phyloP scores from a whole-genome alignment of 2,329 filamentous ascomycete species.

The Trichothecium sympodiale region DNA sequence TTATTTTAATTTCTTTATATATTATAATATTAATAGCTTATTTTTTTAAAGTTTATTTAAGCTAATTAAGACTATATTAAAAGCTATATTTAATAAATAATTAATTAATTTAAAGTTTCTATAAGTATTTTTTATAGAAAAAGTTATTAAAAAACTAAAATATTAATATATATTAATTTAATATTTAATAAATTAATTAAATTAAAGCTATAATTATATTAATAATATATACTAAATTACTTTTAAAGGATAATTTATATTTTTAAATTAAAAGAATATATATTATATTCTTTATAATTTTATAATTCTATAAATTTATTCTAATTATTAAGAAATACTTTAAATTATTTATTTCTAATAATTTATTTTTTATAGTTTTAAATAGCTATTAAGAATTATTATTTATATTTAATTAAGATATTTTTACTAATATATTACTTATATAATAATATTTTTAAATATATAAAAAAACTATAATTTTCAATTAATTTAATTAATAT shows the following conservation, averaged over 20 bases:
- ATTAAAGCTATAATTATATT: slow-evolving; percentile 1
- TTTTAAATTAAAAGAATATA: slow-evolving; percentile 1
- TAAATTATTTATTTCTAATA: background rate
- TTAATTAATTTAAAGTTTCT: background rate
- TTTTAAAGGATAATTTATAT: too few species aligned
- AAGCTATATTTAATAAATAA: background rate
- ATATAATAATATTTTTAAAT: background rate
- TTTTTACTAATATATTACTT: background rate
- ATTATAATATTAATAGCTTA: too few species aligned
- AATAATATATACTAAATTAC: too few species aligned
- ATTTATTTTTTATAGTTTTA: background rate
- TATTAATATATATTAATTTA: too few species aligned
- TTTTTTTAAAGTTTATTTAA: too few species aligned
- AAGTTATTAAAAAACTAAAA: too few species aligned
- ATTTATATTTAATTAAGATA: background rate
- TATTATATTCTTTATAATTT: background rate
- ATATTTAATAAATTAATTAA: too few species aligned
- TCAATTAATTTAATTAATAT: too few species aligned
- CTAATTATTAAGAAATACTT: background rate
- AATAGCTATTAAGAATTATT: too few species aligned
- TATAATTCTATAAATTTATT: background rate
- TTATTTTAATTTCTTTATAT: too few species aligned
- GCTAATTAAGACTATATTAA: background rate
- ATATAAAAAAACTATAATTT: slow-evolving; percentile 1
- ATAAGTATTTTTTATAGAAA: too few species aligned